Conservation (phyloP, 371 early-diverging fungal species). For the Rozella allomycis region DNA sequence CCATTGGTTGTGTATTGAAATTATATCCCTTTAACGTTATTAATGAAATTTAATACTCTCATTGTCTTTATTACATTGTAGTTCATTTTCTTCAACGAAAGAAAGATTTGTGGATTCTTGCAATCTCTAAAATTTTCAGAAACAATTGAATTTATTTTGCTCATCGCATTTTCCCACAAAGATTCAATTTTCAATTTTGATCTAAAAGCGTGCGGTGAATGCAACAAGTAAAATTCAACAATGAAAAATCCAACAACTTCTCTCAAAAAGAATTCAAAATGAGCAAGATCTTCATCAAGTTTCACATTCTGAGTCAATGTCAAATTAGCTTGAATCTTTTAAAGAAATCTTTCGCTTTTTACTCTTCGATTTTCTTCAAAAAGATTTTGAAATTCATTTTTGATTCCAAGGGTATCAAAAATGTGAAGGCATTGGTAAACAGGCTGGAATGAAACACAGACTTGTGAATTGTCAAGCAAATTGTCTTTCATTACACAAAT, state of each 20-base stretch:
- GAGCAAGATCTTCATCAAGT: slow-evolving; percentile 28
- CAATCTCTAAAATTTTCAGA: slow-evolving; percentile 52
- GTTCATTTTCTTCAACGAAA: slow-evolving; percentile 46
- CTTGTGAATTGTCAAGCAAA: slow-evolving; percentile 35
- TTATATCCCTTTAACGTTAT: slow-evolving; percentile 31
- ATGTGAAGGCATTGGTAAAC: slow-evolving; percentile 88
- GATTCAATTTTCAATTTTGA: slow-evolving; percentile 54
- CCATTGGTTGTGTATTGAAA: slow-evolving; percentile 40
- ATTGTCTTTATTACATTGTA: slow-evolving; percentile 67
- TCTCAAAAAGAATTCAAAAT: slow-evolving; percentile 49
- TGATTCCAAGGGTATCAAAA: slow-evolving; percentile 64
- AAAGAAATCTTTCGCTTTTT: slow-evolving; percentile 9
- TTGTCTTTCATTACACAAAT: slow-evolving; percentile 16
- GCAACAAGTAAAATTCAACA: slow-evolving; percentile 66
- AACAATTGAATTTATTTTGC: slow-evolving; percentile 50
- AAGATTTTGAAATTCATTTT: slow-evolving; percentile 56
- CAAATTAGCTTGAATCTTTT: slow-evolving; percentile 45
- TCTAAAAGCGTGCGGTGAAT: slow-evolving; percentile 74
- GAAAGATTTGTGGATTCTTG: slow-evolving; percentile 47
- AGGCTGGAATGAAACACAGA: slow-evolving; percentile 72
- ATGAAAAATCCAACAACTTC: slow-evolving; percentile 89
- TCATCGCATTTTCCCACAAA: slow-evolving; percentile 66
- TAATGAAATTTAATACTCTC: slow-evolving; percentile 25
- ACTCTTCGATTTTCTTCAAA: slow-evolving; percentile 74
- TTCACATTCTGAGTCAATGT: slow-evolving; percentile 36